Evolutionary conservation across 1,284 basidiomycete genomes (phyloP).

Genomic region (Paramarasmius palmivorus): DNA sequence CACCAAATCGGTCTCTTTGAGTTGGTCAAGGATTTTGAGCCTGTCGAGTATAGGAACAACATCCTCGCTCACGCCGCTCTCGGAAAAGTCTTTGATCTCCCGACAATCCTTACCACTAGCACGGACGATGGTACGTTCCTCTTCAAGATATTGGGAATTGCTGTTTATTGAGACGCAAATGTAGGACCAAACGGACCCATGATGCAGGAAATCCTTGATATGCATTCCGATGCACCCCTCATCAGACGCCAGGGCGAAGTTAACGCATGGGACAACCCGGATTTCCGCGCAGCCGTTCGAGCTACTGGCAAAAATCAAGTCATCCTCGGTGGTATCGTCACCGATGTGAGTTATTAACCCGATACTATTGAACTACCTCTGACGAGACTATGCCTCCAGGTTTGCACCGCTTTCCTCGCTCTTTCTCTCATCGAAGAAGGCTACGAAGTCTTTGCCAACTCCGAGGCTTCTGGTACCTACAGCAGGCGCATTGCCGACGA

Average conservation of each 20-base stretch:
- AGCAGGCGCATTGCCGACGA: slow-evolving; percentile 37
- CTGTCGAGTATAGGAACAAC: slow-evolving; percentile 40
- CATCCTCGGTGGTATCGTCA: slow-evolving; percentile 47
- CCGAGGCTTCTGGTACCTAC: slow-evolving; percentile 43
- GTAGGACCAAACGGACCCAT: slow-evolving; percentile 48
- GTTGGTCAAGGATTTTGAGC: slow-evolving; percentile 38
- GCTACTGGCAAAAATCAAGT: slow-evolving; percentile 49
- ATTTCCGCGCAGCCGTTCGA: slow-evolving; percentile 44
- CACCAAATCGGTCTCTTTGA: slow-evolving; percentile 49
- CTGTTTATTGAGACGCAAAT: slow-evolving; percentile 12
- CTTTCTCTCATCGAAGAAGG: slow-evolving; percentile 43
- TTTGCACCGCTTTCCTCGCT: slow-evolving; percentile 46
- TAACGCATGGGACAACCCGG: slow-evolving; percentile 28
- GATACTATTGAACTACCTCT: not conserved
- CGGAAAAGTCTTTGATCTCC: slow-evolving; percentile 43
- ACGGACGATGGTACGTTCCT: slow-evolving; percentile 35
- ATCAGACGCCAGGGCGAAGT: slow-evolving; percentile 46
- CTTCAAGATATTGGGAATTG: not conserved
- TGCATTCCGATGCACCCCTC: slow-evolving; percentile 36
- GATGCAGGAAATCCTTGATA: slow-evolving; percentile 35
- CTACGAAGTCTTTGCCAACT: slow-evolving; percentile 45
- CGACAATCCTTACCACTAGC: slow-evolving; percentile 45
- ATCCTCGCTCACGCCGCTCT: slow-evolving; percentile 46
- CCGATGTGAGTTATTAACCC: slow-evolving; percentile 35
- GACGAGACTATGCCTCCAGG: too few relatives aligned